Evolutionary conservation across 2,329 filamentous ascomycete genomes (phyloP), one percentile per base, ranked within the genome.

Genomic region (Myotisia sp.): DNA sequence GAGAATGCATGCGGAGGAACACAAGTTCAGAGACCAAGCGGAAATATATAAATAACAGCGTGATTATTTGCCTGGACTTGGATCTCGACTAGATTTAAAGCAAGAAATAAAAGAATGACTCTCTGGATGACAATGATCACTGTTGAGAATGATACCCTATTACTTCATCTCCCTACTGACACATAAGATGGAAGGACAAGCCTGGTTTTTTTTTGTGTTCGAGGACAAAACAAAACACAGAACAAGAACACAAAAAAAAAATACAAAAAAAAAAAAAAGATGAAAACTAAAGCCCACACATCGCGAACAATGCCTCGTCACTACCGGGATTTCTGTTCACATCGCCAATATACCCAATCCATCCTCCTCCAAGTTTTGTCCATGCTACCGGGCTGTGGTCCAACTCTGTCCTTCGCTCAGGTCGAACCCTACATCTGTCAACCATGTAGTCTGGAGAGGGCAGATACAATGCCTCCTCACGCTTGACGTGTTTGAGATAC

Each of bases 301-400:
- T 29, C 5, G 27, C 27, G 9, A 29, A 17, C 10, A 29, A 10
- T 13, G 9, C 27, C 8, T 14, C 27, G 12, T 29, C 14, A 6
- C 14, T 18, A 5, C 27, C 27, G 6, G 17, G 9, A 9, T 29
- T 18, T 8, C 27, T 18, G 19, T 29, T 29, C 13, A 29, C 14
- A 17, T 29, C 27, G 17, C 27, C 27, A 7, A 29, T n/a, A 19
- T 29, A 29, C 27, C 27, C 27, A 29, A 29, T 17, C 16, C 16
- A 8, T 8, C 27, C 27, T 10, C 13, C 7, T 17, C 14, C 27
- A 16, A 17, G 19, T 16, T 14, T 8, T 19, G 27, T 18, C 17
- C 17, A 29, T 10, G 19, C 27, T n/a, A 29, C 16, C 6, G 27
- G 10, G 3, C 8, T 13, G 9, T 29, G 27, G 12, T 10, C 19